Evolutionary conservation across 1,284 basidiomycete genomes (phyloP), one percentile per base, ranked within the genome.

Genomic region (Pyrrhoderma noxium): DNA sequence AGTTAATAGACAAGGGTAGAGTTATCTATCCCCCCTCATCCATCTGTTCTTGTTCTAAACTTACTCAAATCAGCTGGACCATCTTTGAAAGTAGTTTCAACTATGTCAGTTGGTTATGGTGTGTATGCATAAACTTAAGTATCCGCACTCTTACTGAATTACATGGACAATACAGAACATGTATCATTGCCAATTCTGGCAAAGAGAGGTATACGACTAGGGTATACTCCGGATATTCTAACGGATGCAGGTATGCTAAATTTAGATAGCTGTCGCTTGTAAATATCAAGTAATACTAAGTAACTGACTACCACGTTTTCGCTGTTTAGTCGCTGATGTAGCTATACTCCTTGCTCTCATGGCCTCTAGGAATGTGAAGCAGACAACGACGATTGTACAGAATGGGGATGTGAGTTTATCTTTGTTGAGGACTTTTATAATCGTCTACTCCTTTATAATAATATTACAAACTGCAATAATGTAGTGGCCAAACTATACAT

Each of bases 41-140:
- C n/a, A 37, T 3, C 23, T 19, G 4, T 14, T 25, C 40, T 45
- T 11, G 43, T 35, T 5, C 4, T 43, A 37, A 22, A 2, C 4
- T 21, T 7, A 50, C 51, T 42, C 14, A 21, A 35, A 16, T 1
- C 55, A 88, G 89, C 87, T 55, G 87, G 89, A 2, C 70, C 84
- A 0, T 73, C 66, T 45, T 73, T 98, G 11, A 80, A 79, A 50
- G 82, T 88, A 14, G 76, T 97, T 4, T 93, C 91, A 0, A 97
- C 94, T 0, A 89, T 95, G 79, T 89, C 86, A 14, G 90, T 93
- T 16, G 90, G 91, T 37, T 89, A 85, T 64, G 90, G 90, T 90
- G 59, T 56, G 75, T 64, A 14, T 34, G 18, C 18, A 36, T n/a
- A n/a, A n/a, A n/a, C 39, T 41, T n/a, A 14, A 8, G 34, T 19